These are phyloP conservation scores for Ophiostoma tasmaniense DNA, from an alignment of 2,329 filamentous ascomycete species.

Conservation along the genomic window DNA sequence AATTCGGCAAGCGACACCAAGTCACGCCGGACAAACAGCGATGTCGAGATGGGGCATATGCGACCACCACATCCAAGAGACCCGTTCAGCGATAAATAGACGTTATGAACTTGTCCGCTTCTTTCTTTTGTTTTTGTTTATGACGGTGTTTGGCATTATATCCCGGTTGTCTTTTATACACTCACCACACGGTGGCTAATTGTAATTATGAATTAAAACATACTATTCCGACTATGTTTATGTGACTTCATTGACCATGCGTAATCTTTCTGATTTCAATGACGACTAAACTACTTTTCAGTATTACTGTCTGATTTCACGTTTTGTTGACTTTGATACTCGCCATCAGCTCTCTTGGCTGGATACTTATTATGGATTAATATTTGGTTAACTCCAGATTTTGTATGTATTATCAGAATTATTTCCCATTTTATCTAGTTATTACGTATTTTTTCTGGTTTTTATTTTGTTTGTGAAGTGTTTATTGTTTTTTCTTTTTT, in stretches of 20 bases:
- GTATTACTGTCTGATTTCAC: too few relatives aligned
- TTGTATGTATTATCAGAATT: too few relatives aligned
- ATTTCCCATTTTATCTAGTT: too few relatives aligned
- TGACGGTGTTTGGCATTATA: constrained; percentile 4
- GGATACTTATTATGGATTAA: too few relatives aligned
- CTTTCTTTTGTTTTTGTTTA: background rate
- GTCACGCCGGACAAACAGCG: background rate
- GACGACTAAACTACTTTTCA: too few relatives aligned
- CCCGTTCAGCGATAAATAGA: background rate
- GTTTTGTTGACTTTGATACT: too few relatives aligned
- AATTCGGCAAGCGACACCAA: background rate
- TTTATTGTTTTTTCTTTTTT: background rate
- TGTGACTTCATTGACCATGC: background rate
- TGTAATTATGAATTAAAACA: background rate
- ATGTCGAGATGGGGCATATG: background rate
- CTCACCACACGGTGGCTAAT: background rate
- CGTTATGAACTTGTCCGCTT: background rate
- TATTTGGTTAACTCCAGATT: too few relatives aligned
- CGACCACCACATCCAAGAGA: background rate
- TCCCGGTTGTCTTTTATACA: background rate
- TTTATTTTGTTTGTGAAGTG: background rate
- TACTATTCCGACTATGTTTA: background rate
- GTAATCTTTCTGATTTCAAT: background rate
- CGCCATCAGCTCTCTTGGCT: too few relatives aligned
- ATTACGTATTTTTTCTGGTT: background rate